These are phyloP conservation scores for Cladosporium austrohemisphaericum DNA, from an alignment of 2,329 filamentous ascomycete species.

Conservation along the genomic window DNA sequence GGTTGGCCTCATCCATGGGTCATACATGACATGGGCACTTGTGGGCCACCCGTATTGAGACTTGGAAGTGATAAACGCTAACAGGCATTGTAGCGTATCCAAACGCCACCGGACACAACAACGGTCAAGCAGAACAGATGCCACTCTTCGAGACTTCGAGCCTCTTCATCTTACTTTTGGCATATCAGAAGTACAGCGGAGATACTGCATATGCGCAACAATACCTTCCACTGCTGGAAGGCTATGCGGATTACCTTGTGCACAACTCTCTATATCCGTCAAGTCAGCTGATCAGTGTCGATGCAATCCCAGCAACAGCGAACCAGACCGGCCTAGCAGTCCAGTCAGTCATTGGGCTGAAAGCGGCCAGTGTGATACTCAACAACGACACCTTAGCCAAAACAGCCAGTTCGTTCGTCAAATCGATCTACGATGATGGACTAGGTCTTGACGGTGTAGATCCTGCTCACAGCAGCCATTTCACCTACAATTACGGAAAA, in stretches of 20 bases:
- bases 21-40: slow-evolving; percentile 65
- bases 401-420: slow-evolving; percentile 19
- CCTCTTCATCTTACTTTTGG: slow-evolving; percentile 52
- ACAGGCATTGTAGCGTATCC: slow-evolving; percentile 49
- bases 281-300: slow-evolving; percentile 57
- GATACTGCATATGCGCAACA: slow-evolving; percentile 37
- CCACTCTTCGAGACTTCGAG: slow-evolving; percentile 45
- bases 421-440: slow-evolving; percentile 22
- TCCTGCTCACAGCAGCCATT: slow-evolving; percentile 30
- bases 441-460: slow-evolving; percentile 22
- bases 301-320: slow-evolving; percentile 54
- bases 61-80: neutral
- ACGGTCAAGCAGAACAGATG: slow-evolving; percentile 41
- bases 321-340: slow-evolving; percentile 58
- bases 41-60: neutral
- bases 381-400: slow-evolving; percentile 42
- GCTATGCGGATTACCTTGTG: slow-evolving; percentile 53
- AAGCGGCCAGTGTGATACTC: slow-evolving; percentile 54
- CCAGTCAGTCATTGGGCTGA: slow-evolving; percentile 56
- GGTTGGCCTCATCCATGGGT: slow-evolving; percentile 47
- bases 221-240: slow-evolving; percentile 50
- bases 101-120: slow-evolving; percentile 53
- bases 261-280: slow-evolving; percentile 50
- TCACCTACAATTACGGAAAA: slow-evolving; percentile 47
- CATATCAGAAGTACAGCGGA: slow-evolving; percentile 53